Evolutionary conservation across 768 basidiomycete genomes (phyloP), one percentile per base, ranked within the genome.

Genomic region (Collybiopsis confluens): DNA sequence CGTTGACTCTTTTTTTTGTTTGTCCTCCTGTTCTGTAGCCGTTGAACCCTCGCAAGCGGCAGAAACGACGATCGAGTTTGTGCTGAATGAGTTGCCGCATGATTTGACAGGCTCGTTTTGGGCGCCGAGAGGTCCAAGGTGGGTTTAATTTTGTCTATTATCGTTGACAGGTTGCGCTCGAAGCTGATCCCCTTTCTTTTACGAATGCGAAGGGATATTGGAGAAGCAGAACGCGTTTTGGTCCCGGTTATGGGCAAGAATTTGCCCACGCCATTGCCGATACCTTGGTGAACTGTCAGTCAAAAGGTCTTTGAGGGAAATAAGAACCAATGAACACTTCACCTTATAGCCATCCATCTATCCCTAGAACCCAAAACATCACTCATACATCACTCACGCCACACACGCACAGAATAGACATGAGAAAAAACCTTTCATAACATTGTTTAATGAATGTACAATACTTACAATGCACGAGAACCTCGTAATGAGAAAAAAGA

Each of bases 41-140:
- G 70, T 79, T 21, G 68, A 72, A n/a, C 75, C 77, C 20, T 65
- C 67, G 1, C 72, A 70, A 54, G 75, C 76, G 6, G 74, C 73
- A 7, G 52, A 53, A 15, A 69, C 71, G 0, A 65, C 73, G 20
- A 54, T 72, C 30, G 68, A 72, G 4, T 79, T 77, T 45, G 68
- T 72, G 10, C 54, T 58, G 8, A 62, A 65, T 3, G 36, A 48
- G 30, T 57, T 76, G 16, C 65, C 64, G 0, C 58, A 70, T 43
- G 66, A 64, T 4, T 61, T 70, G 54, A 66, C 68, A 0, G 77
- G 77, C 5, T 67, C 73, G 43, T 72, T 72, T 54, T 78, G 75
- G 76, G 76, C 76, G 4, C 76, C 76, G 16, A 68, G 74, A 59
- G 73, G 73, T 4, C 65, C 72, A n/a, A 57, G 69, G 71, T 72